Conservation (phyloP, 345 rosid species). For the Syzygium oleosum region DNA sequence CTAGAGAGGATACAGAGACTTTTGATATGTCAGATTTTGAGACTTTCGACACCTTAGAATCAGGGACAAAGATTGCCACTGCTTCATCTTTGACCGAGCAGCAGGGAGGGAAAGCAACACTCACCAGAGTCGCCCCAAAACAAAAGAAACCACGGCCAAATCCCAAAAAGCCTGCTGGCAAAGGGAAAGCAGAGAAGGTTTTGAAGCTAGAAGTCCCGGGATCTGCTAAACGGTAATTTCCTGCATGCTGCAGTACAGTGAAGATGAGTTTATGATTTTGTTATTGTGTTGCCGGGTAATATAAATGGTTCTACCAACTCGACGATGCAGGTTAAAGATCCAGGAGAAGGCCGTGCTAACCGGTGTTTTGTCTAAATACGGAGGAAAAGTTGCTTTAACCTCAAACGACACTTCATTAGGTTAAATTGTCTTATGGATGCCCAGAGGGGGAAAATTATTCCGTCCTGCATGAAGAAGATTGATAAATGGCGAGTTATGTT, state of each 20-base stretch:
- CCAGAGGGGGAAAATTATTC: neutral
- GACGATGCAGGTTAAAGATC: slow-evolving; percentile 51
- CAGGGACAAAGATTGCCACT: neutral
- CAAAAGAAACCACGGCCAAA: neutral
- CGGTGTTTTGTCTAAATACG: slow-evolving; percentile 65
- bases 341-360: slow-evolving; percentile 72
- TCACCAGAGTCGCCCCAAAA: neutral
- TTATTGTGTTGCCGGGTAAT: neutral
- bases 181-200: slow-evolving; percentile 1
- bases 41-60: neutral
- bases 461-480: neutral
- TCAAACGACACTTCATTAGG: slow-evolving; percentile 8
- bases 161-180: neutral
- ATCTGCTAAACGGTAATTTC: slow-evolving; percentile 10
- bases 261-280: neutral
- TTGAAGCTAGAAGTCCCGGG: slow-evolving; percentile 6
- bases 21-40: slow-evolving; percentile 6
- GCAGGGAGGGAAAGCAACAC: neutral
- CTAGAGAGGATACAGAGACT: slow-evolving; percentile 19
- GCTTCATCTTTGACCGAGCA: neutral
- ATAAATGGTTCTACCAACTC: neutral
- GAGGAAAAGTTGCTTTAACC: slow-evolving; percentile 26
- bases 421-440: neutral
- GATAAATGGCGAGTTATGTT: neutral
- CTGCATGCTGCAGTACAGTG: neutral